Percentiles rank a stretch among this genome's conserved stretches.
Conservation (phyloP, 2,329 filamentous ascomycete species). For the Mycocentrospora acerina region DNA sequence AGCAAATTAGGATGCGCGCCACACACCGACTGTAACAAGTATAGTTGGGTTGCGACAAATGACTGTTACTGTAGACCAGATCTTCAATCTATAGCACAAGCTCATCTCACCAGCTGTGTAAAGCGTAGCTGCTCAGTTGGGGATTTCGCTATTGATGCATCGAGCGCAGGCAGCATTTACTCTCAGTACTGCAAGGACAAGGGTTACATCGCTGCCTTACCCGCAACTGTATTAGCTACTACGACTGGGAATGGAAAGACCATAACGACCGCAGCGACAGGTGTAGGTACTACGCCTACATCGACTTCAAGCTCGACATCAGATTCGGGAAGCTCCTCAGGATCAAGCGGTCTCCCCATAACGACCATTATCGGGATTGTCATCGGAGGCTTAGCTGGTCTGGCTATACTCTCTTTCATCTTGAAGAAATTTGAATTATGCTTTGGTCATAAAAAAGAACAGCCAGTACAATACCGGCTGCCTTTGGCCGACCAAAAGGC, state of each 20-base stretch:
- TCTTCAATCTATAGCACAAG: constrained; percentile 9
- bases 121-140: constrained; percentile 8
- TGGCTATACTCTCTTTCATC: constrained; percentile 5
- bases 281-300: neutral
- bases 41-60: constrained; percentile 15
- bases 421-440: constrained; percentile 2
- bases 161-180: constrained; percentile 13
- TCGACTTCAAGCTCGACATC: constrained; percentile 1
- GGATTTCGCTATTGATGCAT: constrained; percentile 11
- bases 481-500: constrained; percentile 1
- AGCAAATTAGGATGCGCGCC: constrained; percentile 8
- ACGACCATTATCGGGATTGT: constrained; percentile 14
- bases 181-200: constrained; percentile 12
- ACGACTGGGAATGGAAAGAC: constrained; percentile 3
- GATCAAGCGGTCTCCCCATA: constrained; percentile 3
- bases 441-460: neutral
- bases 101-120: constrained; percentile 12
- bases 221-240: constrained; percentile 6
- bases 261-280: constrained; percentile 1
- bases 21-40: constrained; percentile 1
- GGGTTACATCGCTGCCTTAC: constrained; percentile 9
- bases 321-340: neutral
- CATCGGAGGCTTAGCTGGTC: constrained; percentile 9
- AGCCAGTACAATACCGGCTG: neutral
- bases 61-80: constrained; percentile 19